These are phyloP conservation scores for Saraca asoca DNA, from an alignment of 331 rosid species.

Conservation along the genomic window DNA sequence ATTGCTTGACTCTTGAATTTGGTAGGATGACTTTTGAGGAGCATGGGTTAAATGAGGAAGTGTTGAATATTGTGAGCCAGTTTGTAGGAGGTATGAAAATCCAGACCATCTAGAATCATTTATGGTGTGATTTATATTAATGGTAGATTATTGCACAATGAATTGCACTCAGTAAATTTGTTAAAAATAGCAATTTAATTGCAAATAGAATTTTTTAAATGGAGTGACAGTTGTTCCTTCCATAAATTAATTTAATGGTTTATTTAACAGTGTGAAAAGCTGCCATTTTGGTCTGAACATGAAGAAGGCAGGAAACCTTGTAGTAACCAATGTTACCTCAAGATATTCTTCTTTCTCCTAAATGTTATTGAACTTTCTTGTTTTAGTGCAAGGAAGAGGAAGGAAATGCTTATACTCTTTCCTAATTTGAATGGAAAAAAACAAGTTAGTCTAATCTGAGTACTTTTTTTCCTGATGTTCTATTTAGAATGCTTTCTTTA, in stretches of 20 bases:
- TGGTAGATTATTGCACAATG: not conserved
- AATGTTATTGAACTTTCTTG: slow-evolving; percentile 18
- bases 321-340: slow-evolving; percentile 81
- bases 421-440: slow-evolving; percentile 23
- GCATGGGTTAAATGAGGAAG: slow-evolving; percentile 81
- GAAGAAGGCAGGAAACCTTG: slow-evolving; percentile 77
- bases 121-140: slow-evolving; percentile 16
- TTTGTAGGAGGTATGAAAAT: slow-evolving; percentile 80
- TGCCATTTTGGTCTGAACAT: slow-evolving; percentile 66
- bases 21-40: slow-evolving; percentile 80
- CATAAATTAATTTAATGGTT: slow-evolving; percentile 41
- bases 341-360: slow-evolving; percentile 51
- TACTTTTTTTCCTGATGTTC: slow-evolving; percentile 21
- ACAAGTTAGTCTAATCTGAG: not conserved
- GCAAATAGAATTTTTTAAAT: slow-evolving; percentile 18
- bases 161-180: no score
- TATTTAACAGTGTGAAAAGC: slow-evolving; percentile 77
- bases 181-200: slow-evolving; percentile 36
- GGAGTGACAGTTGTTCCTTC: slow-evolving; percentile 35
- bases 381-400: slow-evolving; percentile 10
- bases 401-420: slow-evolving; percentile 3
- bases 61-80: slow-evolving; percentile 62
- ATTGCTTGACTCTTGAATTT: slow-evolving; percentile 41
- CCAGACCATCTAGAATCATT: slow-evolving; percentile 57
- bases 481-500: slow-evolving; percentile 21